Base-by-base conservation (phyloP, 169 alveolate species). In the Plasmodium knowlesi region DNA sequence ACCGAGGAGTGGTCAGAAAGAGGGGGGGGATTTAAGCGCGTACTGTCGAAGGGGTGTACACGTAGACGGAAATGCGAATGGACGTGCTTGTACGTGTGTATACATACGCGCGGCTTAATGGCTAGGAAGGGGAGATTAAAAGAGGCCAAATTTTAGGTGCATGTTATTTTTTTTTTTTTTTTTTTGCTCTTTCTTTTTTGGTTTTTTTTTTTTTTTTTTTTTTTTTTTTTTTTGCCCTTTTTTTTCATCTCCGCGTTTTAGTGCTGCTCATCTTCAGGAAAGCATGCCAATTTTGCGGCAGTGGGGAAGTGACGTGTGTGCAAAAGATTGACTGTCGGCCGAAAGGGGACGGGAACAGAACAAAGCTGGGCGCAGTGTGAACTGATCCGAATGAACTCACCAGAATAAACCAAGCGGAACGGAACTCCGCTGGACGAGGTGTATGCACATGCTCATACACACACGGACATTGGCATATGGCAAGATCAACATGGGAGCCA, bases 271-370 rank as follows among this genome's bases (percentile, higher is more conserved):
- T 32, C 81, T 57, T 46, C 67, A 32, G 53, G 39, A 82, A 82
- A 82, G 14, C 16, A 82, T 53, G 61, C 16, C 22, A 30, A 82
- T 39, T 14, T 25, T 2, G 32, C 28, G 5, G 34, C 37, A 50
- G 39, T 54, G 30, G 32, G 39, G 39, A 82, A 82, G 41, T 54
- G 22, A 32, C 19, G 72, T 82, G 90, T 82, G 90, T 41, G 73
- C 71, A 82, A 57, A 28, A 25, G 34, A 46, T 46, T 12, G 46
- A n/a, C 61, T 41, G 30, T 25, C 37, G 41, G n/a, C 41, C 37
- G 30, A 67, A 25, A 30, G 12, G 43, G 43, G 43, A 6, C n/a
- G 32, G 57, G 2, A 76, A 50, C 22, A 50, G 61, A 50, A 50
- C 61, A 50, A 50, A 50, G 61, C 61, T 50, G 61, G 14, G 1